Percentiles rank a stretch among this genome's conserved stretches.
phyloP scores from a whole-genome alignment of 169 alveolate species.

The Plasmodium coatneyi region DNA sequence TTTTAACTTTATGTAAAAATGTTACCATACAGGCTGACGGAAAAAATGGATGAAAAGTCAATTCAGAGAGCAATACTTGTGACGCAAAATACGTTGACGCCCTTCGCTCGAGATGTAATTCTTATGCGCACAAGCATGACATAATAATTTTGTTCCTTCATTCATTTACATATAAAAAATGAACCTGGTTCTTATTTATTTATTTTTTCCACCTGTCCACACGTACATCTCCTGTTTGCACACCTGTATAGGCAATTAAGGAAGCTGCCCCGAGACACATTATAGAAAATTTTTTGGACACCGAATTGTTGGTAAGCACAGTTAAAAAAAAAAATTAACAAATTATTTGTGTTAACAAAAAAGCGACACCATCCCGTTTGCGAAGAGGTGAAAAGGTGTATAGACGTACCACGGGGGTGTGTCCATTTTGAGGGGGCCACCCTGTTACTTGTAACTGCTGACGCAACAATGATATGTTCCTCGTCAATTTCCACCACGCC shows the following conservation, averaged over 20 bases:
- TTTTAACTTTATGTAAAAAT: background rate
- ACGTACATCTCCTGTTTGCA: background rate
- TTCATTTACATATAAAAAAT: background rate
- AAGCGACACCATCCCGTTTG: background rate
- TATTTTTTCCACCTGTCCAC: background rate
- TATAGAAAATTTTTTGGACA: conserved; percentile 92
- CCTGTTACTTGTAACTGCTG: background rate
- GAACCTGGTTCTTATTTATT: background rate
- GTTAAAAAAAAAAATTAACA: background rate
- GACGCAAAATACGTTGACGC: conserved; percentile 92
- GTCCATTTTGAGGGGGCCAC: background rate
- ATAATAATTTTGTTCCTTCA: background rate
- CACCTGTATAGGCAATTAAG: conserved; percentile 84
- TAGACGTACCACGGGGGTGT: background rate
- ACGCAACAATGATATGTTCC: background rate
- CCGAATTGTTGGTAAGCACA: conserved; percentile 88
- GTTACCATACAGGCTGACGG: conserved; percentile 84
- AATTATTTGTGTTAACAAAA: background rate
- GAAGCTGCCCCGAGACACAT: conserved; percentile 94
- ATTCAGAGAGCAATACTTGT: conserved; percentile 94
- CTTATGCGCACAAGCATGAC: background rate
- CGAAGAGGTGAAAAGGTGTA: background rate
- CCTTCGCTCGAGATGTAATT: conserved; percentile 92
- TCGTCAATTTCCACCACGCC: conserved; percentile 20
- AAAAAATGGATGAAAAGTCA: conserved; percentile 93